Conservation (phyloP, 106 monocot species). For the Dioscorea dumetorum region DNA sequence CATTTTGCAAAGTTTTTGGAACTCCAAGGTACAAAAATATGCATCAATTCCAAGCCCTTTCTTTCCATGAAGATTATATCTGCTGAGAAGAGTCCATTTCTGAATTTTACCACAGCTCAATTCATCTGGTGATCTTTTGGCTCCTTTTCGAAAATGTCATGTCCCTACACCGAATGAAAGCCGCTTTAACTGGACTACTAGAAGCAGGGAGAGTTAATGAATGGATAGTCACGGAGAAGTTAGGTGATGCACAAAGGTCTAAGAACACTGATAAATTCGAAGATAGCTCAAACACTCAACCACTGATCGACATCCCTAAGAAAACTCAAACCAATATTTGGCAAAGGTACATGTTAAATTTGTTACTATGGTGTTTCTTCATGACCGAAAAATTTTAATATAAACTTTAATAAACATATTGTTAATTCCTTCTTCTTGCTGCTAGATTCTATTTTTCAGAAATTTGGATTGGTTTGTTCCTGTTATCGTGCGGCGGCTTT, state of each 20-base stretch:
- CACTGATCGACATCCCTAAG: slow-evolving; percentile 10
- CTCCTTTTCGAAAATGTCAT: slow-evolving; percentile 68
- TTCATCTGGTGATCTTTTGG: slow-evolving; percentile 58
- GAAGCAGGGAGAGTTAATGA: slow-evolving; percentile 61
- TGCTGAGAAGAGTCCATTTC: no score
- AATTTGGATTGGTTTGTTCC: slow-evolving; percentile 29
- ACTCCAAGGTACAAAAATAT: slow-evolving; percentile 35
- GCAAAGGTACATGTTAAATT: slow-evolving; percentile 25
- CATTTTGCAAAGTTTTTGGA: slow-evolving; percentile 35
- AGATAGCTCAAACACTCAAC: slow-evolving; percentile 10
- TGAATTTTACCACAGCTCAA: slow-evolving; percentile 27
- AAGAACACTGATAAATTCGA: slow-evolving; percentile 4
- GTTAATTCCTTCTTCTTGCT: background rate
- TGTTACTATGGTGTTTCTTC: background rate
- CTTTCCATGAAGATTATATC: no score
- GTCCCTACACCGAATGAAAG: slow-evolving; percentile 69
- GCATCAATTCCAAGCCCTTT: background rate
- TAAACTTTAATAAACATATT: background rate
- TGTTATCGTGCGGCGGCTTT: slow-evolving; percentile 36
- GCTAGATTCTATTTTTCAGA: slow-evolving; percentile 40
- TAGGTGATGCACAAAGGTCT: slow-evolving; percentile 44
- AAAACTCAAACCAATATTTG: slow-evolving; percentile 12
- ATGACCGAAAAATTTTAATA: background rate
- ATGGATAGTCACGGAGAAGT: slow-evolving; percentile 70
- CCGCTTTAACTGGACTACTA: slow-evolving; percentile 43